Evolutionary conservation across 2,329 filamentous ascomycete genomes (phyloP).

Genomic region (Penicillium corylophilum): DNA sequence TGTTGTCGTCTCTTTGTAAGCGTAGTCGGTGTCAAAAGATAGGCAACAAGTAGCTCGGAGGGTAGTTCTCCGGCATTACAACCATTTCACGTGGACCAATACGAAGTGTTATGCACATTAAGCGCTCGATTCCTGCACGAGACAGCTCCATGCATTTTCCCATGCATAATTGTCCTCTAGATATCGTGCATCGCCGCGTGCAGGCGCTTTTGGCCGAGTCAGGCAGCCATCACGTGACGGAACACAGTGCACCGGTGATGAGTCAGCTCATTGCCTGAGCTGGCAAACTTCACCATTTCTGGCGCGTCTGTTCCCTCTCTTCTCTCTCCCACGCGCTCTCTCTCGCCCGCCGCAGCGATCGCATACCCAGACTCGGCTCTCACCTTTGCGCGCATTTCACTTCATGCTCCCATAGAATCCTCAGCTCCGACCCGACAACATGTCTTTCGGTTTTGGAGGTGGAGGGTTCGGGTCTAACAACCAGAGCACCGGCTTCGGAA

Average conservation of each 20-base stretch:
- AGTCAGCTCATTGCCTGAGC: slow-evolving; percentile 18
- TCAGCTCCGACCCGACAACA: slow-evolving; percentile 28
- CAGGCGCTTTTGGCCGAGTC: slow-evolving; percentile 2
- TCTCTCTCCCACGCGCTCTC: slow-evolving; percentile 18
- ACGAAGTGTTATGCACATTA: not conserved
- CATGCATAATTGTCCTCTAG: not conserved
- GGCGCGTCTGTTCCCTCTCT: slow-evolving; percentile 25
- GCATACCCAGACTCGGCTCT: slow-evolving; percentile 1
- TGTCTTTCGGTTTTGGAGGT: slow-evolving; percentile 51
- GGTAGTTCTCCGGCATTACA: not conserved
- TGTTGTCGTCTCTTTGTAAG: not conserved
- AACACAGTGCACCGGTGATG: slow-evolving; percentile 17
- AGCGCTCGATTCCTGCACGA: not conserved
- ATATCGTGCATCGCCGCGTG: not conserved
- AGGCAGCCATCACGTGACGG: slow-evolving; percentile 24
- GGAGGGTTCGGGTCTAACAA: slow-evolving; percentile 61
- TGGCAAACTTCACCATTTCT: slow-evolving; percentile 26
- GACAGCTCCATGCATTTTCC: not conserved
- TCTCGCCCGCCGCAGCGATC: slow-evolving; percentile 5
- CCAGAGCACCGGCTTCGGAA: slow-evolving; percentile 44
- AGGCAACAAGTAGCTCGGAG: not conserved
- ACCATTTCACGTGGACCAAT: not conserved
- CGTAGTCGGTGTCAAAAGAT: not conserved
- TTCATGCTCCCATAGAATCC: slow-evolving; percentile 29
- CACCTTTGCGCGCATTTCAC: slow-evolving; percentile 1